A percentile compares a stretch with the other conserved stretches of the same genome.
Evolutionary conservation across 345 rosid genomes (phyloP).

Genomic region (Cardiospermum halicacabum): DNA sequence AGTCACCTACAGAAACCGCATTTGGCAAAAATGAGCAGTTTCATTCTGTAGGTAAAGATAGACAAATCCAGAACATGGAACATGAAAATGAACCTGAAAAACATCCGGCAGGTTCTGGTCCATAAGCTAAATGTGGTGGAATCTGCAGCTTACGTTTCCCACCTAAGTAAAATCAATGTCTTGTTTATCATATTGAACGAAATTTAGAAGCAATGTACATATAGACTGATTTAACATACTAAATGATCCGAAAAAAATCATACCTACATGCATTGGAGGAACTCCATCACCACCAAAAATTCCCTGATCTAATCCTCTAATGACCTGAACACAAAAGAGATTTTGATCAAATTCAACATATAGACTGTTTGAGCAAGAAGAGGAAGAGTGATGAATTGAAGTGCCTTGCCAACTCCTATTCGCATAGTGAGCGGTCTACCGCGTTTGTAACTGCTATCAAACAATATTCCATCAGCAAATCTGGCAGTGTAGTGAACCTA

Average conservation of each 20-base stretch:
- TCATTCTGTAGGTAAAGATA: too few relatives aligned
- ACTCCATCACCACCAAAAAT: conserved; percentile 90
- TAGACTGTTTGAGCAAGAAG: neutral
- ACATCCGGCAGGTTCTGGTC: conserved; percentile 98
- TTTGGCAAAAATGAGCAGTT: neutral
- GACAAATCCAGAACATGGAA: too few relatives aligned
- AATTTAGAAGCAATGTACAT: neutral
- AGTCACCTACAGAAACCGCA: conserved; percentile 57
- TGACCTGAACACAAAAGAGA: conserved; percentile 47
- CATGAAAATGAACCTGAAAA: conserved; percentile 68
- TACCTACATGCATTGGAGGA: conserved; percentile 88
- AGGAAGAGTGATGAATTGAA: neutral
- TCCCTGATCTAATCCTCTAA: conserved; percentile 87
- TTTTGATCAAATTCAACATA: neutral
- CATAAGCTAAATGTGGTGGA: conserved; percentile 86
- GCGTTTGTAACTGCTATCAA: conserved; percentile 94
- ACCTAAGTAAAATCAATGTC: conserved; percentile 37
- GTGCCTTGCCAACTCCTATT: conserved; percentile 87
- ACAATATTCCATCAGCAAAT: conserved; percentile 81
- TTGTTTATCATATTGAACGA: neutral
- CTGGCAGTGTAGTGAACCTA: conserved; percentile 91
- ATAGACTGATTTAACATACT: conserved; percentile 2
- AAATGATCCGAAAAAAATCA: too few relatives aligned
- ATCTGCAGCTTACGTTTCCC: conserved; percentile 84
- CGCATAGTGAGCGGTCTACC: conserved; percentile 93